Evolutionary conservation across 768 basidiomycete species (phyloP).

Genomic region (Porphyrellus cyaneotinctus): DNA sequence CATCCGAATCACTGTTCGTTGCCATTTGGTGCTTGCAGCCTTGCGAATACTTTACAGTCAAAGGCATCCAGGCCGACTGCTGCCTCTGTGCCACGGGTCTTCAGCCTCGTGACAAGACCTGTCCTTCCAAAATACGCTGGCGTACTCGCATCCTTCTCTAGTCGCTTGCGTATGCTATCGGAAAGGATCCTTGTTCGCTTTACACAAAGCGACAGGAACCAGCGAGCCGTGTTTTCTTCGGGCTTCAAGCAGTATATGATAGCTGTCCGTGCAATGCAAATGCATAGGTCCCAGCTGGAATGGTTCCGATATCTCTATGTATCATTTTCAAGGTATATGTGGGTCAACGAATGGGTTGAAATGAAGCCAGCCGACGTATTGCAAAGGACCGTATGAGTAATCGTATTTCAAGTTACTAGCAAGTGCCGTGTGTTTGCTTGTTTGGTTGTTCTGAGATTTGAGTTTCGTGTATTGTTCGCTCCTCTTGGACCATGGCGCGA

Average conservation of each 20-base stretch:
- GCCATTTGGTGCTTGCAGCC: slow-evolving; percentile 47
- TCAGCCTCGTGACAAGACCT: slow-evolving; percentile 57
- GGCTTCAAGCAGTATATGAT: slow-evolving; percentile 51
- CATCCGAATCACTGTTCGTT: slow-evolving; percentile 87
- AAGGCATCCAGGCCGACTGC: slow-evolving; percentile 27
- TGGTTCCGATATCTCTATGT: slow-evolving; percentile 92
- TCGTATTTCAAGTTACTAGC: not conserved
- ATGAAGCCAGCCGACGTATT: slow-evolving; percentile 23
- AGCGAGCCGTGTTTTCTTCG: slow-evolving; percentile 46
- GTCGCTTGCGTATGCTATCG: slow-evolving; percentile 42
- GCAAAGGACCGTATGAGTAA: not conserved
- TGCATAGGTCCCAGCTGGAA: slow-evolving; percentile 71
- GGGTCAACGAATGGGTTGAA: slow-evolving; percentile 82
- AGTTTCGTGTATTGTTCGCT: slow-evolving; percentile 17
- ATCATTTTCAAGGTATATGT: slow-evolving; percentile 81
- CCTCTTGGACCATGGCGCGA: slow-evolving; percentile 49
- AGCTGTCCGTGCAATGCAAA: slow-evolving; percentile 64
- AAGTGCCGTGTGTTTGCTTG: slow-evolving; percentile 21
- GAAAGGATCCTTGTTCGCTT: slow-evolving; percentile 4
- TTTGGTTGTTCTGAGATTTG: slow-evolving; percentile 26
- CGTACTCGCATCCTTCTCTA: slow-evolving; percentile 45
- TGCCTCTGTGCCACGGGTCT: slow-evolving; percentile 41
- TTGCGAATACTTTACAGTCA: slow-evolving; percentile 34
- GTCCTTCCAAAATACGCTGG: slow-evolving; percentile 58
- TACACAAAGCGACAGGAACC: not conserved